Base-by-base conservation (phyloP, 2,329 filamentous ascomycete species). In the Eurotiales sp. region DNA sequence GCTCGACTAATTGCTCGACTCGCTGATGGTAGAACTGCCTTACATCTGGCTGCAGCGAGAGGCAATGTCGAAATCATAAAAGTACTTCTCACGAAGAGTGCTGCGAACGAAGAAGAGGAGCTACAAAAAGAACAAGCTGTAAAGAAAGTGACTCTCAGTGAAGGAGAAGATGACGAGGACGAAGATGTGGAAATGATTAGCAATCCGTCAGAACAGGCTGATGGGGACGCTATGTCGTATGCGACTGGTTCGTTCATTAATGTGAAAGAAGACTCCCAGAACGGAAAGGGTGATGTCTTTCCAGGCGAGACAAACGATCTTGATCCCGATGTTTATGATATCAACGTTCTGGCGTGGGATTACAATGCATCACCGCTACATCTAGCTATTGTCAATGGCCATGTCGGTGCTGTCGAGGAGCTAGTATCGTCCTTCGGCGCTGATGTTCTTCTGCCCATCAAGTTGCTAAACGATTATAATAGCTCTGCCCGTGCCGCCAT, bases 281-380 rank as follows among this genome's bases (percentile, higher is more conserved):
- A 12, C 39, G 48, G 5, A 64, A 73, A 4, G 58, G 61, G 0
- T 25, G 72, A 78, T 1, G 69, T 66, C 8, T 59, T 77, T 1
- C 73, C 76, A 1, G 80, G 71, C 8, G 70, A 84, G 5, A 80
- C 83, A 6, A 73, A 80, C 19, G 77, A 82, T 1, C 77, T 85
- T 8, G 86, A 87, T 17, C 88, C 88, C 1, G 88, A 95, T 66
- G 80, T 91, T 47, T 92, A 87, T 65, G 83, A 93, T 58, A 78
- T 91, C 54, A 85, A 95, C 57, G 80, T 86, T 1, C 64, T 87
- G n/a, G 82, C 88, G 1, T 95, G 90, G 90, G 89, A 95, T 59
- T 80, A 77, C 4, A 82, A 84, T 4, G 81, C 83, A 52, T 87
- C 86, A 11, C 83, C 90, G 1, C 75, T 95, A 4, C 90, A 95